phyloP scores from a whole-genome alignment of 75 land plant genomes.

The Picea glauca region DNA sequence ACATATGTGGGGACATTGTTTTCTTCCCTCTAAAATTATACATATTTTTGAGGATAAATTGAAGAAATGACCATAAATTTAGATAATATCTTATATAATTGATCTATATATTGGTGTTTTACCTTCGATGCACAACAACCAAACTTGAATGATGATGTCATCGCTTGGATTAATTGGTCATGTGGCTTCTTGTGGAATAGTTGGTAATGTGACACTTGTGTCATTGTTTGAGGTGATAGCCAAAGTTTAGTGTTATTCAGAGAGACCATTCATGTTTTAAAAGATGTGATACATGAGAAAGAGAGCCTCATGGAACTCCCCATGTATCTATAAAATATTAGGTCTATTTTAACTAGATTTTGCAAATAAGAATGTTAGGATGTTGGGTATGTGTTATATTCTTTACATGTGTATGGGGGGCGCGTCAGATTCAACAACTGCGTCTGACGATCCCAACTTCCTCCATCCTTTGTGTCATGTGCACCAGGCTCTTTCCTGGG shows the following conservation, averaged over 20 bases:
- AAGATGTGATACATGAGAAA: conserved; percentile 51
- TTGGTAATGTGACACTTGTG: conserved; percentile 31
- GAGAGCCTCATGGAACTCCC: conserved; percentile 43
- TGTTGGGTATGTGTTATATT: too few species aligned
- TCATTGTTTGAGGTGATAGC: conserved; percentile 48
- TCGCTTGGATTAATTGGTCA: background rate
- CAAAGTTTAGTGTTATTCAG: conserved; percentile 28
- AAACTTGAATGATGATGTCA: background rate
- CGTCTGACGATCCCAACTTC: too few species aligned
- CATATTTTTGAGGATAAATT: background rate
- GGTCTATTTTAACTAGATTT: conserved; percentile 46
- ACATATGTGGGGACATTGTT: background rate
- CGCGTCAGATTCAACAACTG: too few species aligned
- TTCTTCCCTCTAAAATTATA: background rate
- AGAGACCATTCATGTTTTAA: conserved; percentile 26
- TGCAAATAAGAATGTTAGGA: conserved; percentile 18
- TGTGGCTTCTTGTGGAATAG: conserved; percentile 2
- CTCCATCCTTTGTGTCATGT: too few species aligned
- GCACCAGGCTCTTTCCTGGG: too few species aligned
- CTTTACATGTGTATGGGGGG: too few species aligned
- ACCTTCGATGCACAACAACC: background rate
- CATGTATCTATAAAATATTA: conserved; percentile 37
- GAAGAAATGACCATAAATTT: background rate
- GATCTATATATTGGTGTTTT: background rate
- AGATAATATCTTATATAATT: background rate